A percentile compares a stretch with the other conserved stretches of the same genome.
These are phyloP conservation scores for Holtermannia corniformis DNA, from an alignment of 768 basidiomycete genomes.

Conservation along the genomic window DNA sequence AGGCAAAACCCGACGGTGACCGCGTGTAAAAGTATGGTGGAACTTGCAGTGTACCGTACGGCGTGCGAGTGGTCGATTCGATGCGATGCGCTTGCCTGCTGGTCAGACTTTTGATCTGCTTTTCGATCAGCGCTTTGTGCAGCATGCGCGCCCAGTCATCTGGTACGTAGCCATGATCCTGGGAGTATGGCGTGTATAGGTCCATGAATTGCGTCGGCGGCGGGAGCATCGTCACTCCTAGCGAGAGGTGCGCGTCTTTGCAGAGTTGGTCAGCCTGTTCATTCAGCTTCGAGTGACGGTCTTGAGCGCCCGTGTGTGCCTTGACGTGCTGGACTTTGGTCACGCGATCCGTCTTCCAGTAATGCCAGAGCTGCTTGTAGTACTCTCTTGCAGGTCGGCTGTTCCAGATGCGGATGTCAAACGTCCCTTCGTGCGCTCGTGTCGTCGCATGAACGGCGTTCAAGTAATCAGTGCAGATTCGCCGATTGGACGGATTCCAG, in stretches of 20 bases:
- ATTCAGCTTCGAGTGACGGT: conserved; percentile 7
- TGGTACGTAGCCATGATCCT: not conserved
- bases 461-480: conserved; percentile 8
- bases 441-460: not conserved
- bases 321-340: conserved; percentile 6
- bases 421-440: too few species aligned
- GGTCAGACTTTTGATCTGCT: too few species aligned
- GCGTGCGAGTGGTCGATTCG: too few species aligned
- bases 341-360: too few species aligned
- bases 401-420: not conserved
- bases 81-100: too few species aligned
- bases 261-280: conserved; percentile 5
- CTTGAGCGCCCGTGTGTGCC: conserved; percentile 11
- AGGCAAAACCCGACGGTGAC: not conserved
- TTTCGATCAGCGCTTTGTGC: too few species aligned
- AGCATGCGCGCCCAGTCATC: not conserved
- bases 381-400: conserved; percentile 1
- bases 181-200: not conserved
- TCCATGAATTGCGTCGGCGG: not conserved
- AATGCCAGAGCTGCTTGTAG: conserved; percentile 1
- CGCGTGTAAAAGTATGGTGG: not conserved
- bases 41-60: too few species aligned
- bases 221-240: not conserved
- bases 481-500: not conserved
- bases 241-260: not conserved